A percentile compares a stretch with the other conserved stretches of the same genome.
Conservation (phyloP, 73 alveolate genomes). For the Paramecium pentaurelia region DNA sequence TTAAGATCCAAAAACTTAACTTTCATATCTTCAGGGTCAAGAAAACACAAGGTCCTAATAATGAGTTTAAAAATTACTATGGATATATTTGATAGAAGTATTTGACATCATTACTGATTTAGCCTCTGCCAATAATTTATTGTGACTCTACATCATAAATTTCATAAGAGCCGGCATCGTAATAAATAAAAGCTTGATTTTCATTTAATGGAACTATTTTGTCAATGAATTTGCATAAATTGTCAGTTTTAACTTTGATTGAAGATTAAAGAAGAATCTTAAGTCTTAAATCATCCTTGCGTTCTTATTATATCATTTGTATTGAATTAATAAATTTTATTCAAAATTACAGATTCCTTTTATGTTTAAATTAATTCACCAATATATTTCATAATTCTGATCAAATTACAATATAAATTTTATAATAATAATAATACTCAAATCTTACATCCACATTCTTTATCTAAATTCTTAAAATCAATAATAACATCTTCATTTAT, state of each 20-base stretch:
- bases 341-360: not conserved
- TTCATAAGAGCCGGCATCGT: not conserved
- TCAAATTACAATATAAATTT: not conserved
- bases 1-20: not conserved
- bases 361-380: not conserved
- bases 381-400: not conserved
- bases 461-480: slow-evolving; percentile 13
- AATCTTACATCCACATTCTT: not conserved
- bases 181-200: not conserved
- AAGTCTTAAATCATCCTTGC: not conserved
- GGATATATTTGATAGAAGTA: not conserved
- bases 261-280: not conserved
- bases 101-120: not conserved
- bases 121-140: not conserved
- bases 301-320: not conserved
- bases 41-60: not conserved
- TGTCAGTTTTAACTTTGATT: not conserved
- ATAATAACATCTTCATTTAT: slow-evolving; percentile 52
- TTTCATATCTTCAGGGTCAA: not conserved
- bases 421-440: not conserved
- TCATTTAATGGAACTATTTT: not conserved
- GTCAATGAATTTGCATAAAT: not conserved
- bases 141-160: not conserved
- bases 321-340: not conserved
- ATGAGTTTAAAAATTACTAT: not conserved